Evolutionary conservation across 1,284 basidiomycete species (phyloP), one percentile per base, ranked within the genome.

Genomic region (Volvariella volvacea): DNA sequence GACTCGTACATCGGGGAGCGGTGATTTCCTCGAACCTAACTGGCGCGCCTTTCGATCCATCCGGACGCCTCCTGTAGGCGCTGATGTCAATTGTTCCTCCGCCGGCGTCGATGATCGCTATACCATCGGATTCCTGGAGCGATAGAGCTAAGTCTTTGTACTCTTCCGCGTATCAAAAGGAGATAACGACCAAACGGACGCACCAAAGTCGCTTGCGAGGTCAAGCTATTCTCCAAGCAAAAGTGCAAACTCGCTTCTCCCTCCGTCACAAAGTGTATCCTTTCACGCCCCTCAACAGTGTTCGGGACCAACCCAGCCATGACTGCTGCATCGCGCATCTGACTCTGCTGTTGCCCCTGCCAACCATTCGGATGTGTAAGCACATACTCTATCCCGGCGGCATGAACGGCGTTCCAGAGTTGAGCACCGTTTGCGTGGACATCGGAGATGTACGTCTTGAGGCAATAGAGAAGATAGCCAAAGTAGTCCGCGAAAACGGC

Each of bases 401-500:
- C 25, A 6, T 40, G 4, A 10, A 40, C 39, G 4, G 39, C 8
- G 10, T 17, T 20, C 39, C 39, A 40, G 7, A 16, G 34, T 16
- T 15, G 6, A 7, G 64, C 63, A 0, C 83, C 83, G 50, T 81
- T 80, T 10, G 80, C 83, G 54, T 88, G 83, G 6, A 83, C 87
- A 50, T 88, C 82, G 48, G 70, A 70, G 58, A 88, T 84, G 60
- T 84, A 88, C 28, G 68, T 78, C 31, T 74, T 72, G 2, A 84
- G 83, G 60, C 83, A 87, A 42, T 63, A 66, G 58, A 80, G 85
- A 37, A 88, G 71, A 59, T 88, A 88, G 4, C 68, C 67, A 3
- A 88, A 72, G 60, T 83, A 88, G 62, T 88, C 85, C 52, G 80
- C 83, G 52, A 88, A 87, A 39, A 87, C 80, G 50, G 85, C 71